These are phyloP conservation scores for Periglandula ipomoeae DNA, from an alignment of 2,329 filamentous ascomycete genomes.

Conservation along the genomic window DNA sequence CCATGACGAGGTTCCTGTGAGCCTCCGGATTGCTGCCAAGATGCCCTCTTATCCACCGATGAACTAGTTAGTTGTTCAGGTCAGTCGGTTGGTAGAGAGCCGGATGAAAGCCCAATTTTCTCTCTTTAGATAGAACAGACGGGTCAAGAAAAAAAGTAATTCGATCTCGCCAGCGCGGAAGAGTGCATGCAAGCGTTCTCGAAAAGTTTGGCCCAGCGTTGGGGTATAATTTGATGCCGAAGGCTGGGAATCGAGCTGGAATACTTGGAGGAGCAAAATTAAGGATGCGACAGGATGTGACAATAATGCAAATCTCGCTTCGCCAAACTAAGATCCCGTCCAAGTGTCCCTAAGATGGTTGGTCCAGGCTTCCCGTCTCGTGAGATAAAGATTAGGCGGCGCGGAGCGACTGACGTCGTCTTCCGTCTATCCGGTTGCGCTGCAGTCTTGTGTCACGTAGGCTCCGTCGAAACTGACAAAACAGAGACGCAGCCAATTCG, in stretches of 20 bases:
- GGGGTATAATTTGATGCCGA: neutral
- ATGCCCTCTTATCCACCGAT: neutral
- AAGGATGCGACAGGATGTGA: constrained; percentile 9
- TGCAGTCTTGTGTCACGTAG: constrained; percentile 14
- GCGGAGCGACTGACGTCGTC: constrained; percentile 11
- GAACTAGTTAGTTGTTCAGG: neutral
- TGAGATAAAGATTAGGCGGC: constrained; percentile 7
- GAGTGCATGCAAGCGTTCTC: constrained; percentile 2
- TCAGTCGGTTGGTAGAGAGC: neutral
- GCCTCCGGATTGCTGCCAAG: neutral
- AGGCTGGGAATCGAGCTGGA: neutral
- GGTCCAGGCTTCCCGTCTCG: constrained; percentile 6
- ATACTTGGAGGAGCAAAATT: neutral
- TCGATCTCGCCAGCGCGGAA: neutral
- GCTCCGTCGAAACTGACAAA: constrained; percentile 4
- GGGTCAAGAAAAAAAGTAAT: neutral
- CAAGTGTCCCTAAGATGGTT: constrained; percentile 5
- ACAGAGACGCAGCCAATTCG: neutral
- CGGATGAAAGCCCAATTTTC: neutral
- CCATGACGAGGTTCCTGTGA: constrained; percentile 31
- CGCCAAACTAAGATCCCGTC: constrained; percentile 4
- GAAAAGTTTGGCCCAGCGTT: neutral
- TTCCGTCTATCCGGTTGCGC: constrained; percentile 14
- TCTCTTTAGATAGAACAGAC: neutral
- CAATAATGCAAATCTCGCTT: constrained; percentile 13